Evolutionary conservation across 305 asterid genomes (phyloP).

Genomic region (Fraxinus sp.): DNA sequence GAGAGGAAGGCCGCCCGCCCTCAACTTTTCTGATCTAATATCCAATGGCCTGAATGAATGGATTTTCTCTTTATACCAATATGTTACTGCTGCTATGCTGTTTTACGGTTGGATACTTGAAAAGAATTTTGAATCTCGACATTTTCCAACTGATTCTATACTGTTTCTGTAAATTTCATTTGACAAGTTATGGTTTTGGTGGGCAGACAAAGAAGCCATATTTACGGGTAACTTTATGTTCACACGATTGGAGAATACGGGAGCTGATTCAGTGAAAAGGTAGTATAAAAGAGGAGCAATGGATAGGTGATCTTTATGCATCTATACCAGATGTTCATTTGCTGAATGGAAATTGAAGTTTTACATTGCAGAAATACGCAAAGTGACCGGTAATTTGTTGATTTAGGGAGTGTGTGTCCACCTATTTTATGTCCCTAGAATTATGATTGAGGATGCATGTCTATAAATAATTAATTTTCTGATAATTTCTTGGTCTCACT

Average conservation of each 20-base stretch:
- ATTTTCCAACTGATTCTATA: constrained; percentile 6
- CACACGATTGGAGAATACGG: constrained; percentile 50
- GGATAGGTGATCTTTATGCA: background rate
- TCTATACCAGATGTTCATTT: background rate
- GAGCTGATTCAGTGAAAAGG: constrained; percentile 25
- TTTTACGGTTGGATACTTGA: background rate
- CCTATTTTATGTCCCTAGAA: background rate
- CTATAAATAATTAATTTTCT: background rate
- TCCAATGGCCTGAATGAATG: background rate
- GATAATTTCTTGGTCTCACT: background rate
- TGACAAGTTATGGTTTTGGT: constrained; percentile 22
- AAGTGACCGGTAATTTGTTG: background rate
- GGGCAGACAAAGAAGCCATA: constrained; percentile 69
- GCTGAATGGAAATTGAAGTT: background rate
- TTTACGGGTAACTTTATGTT: constrained; percentile 77
- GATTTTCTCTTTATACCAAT: background rate
- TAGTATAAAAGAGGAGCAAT: constrained; percentile 17
- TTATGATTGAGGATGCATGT: background rate
- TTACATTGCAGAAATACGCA: background rate
- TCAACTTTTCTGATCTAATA: background rate
- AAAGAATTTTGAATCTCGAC: background rate
- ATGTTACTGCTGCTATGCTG: background rate
- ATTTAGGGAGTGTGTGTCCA: background rate
- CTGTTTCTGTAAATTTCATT: background rate
- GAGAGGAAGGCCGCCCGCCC: background rate